phyloP scores from a whole-genome alignment of 129 eudicot genomes.

The Escallonia herrerae region DNA sequence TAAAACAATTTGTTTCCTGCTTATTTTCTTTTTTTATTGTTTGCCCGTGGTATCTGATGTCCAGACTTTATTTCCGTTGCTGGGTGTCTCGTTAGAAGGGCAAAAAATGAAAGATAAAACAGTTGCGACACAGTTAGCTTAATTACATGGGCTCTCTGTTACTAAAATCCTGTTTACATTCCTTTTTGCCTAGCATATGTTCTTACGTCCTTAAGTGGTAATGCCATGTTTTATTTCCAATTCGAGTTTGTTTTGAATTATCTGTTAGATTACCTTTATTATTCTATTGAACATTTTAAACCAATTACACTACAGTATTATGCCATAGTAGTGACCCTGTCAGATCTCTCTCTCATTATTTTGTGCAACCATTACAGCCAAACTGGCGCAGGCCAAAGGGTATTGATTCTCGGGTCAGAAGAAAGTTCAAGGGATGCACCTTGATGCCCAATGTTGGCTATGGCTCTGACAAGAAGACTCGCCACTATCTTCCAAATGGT shows the following conservation, averaged over 20 bases:
- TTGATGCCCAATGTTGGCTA: constrained; percentile 79
- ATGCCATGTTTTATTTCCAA: no score
- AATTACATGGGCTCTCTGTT: neutral
- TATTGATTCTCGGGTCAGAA: constrained; percentile 71
- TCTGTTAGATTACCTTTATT: neutral
- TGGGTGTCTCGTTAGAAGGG: constrained; percentile 4
- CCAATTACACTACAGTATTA: no score
- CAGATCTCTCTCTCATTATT: no score
- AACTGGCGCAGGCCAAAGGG: constrained; percentile 86
- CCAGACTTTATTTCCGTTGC: constrained; percentile 2
- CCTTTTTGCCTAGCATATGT: neutral
- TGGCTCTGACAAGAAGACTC: constrained; percentile 74
- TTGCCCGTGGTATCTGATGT: constrained; percentile 4
- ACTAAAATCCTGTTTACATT: constrained; percentile 1
- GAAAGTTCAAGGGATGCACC: constrained; percentile 68
- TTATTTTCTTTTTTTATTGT: neutral
- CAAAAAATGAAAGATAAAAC: neutral
- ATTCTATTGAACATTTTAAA: neutral
- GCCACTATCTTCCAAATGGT: constrained; percentile 69
- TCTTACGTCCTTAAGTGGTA: no score
- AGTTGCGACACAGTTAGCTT: constrained; percentile 11
- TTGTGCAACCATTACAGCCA: constrained; percentile 15
- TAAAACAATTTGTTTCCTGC: neutral
- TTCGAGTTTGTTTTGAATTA: no score
- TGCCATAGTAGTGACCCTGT: no score